These are phyloP conservation scores for Prasinococcaceae sp. DNA, from an alignment of 139 green algal species.

Conservation along the genomic window DNA sequence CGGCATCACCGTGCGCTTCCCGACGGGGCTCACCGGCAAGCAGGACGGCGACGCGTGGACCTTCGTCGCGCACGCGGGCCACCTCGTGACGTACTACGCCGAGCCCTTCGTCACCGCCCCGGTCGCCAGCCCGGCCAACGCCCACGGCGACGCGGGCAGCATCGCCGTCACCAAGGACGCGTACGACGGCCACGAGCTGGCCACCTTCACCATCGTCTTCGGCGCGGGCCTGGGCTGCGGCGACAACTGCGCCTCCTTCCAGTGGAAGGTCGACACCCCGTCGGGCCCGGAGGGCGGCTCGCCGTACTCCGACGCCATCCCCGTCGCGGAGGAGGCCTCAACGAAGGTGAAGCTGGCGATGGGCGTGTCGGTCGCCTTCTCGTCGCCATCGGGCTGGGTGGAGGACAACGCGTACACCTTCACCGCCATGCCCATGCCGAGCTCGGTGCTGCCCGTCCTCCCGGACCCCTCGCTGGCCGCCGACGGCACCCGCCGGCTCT, in stretches of 20 bases:
- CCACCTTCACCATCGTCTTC: not conserved
- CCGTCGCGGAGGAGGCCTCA: too few species aligned
- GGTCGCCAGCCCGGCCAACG: not conserved
- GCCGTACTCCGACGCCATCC: too few species aligned
- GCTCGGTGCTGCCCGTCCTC: too few species aligned
- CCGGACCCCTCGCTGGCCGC: too few species aligned
- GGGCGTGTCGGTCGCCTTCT: too few species aligned
- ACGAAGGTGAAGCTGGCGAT: too few species aligned
- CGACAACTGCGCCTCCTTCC: not conserved
- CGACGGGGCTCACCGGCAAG: not conserved
- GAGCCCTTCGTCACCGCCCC: not conserved
- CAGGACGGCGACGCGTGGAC: not conserved
- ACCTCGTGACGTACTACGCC: slow-evolving; percentile 1
- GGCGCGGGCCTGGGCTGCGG: not conserved
- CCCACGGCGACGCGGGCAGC: not conserved
- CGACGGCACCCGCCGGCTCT: not conserved
- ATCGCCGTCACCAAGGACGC: not conserved
- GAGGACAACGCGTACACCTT: slow-evolving; percentile 3
- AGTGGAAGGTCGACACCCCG: not conserved
- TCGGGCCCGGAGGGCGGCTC: not conserved
- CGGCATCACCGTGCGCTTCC: not conserved
- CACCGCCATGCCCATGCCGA: not conserved
- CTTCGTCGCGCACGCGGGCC: not conserved
- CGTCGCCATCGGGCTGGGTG: too few species aligned
- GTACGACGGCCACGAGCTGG: not conserved